Percentiles rank a stretch among this genome's conserved stretches.
phyloP scores from a whole-genome alignment of 2,329 filamentous ascomycete species.

The Colletotrichum musae region DNA sequence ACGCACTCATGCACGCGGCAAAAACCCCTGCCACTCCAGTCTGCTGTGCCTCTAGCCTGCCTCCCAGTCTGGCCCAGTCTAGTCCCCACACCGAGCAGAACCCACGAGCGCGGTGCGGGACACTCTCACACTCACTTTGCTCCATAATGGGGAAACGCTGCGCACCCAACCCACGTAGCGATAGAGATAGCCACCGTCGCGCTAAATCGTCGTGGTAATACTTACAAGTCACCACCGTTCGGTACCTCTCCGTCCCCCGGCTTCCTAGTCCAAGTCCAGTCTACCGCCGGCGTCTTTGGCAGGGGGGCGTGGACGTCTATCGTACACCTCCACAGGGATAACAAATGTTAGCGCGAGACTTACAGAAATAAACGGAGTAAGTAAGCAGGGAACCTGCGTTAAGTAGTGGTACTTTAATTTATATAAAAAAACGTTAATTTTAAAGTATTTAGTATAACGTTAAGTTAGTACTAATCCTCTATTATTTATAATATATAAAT shows the following conservation, averaged over 20 bases:
- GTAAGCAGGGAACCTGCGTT: too few relatives aligned
- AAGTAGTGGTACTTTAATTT: too few relatives aligned
- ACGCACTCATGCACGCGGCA: constrained; percentile 15
- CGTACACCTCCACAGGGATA: too few relatives aligned
- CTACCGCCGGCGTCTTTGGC: constrained; percentile 15
- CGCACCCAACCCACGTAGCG: constrained; percentile 5
- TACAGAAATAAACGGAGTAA: too few relatives aligned
- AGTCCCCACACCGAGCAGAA: constrained; percentile 17
- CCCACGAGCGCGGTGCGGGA: constrained; percentile 18
- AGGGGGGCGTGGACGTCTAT: constrained; percentile 28
- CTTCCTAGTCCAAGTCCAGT: constrained; percentile 4
- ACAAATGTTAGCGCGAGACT: too few relatives aligned
- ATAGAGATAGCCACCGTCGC: constrained; percentile 17
- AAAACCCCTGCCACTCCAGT: background rate
- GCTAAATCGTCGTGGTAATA: constrained; percentile 10
- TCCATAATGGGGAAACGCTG: constrained; percentile 22
- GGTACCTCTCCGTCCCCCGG: constrained; percentile 6
- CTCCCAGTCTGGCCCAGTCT: constrained; percentile 11
- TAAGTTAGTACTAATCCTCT: too few relatives aligned
- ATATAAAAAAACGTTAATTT: too few relatives aligned
- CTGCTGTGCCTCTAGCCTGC: constrained; percentile 1
- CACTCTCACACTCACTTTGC: background rate
- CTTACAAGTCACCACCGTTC: constrained; percentile 27
- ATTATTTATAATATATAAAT: too few relatives aligned
- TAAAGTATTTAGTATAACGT: too few relatives aligned